Conservation (phyloP, 176 grass and related monocot species). For the Raddia guianensis region DNA sequence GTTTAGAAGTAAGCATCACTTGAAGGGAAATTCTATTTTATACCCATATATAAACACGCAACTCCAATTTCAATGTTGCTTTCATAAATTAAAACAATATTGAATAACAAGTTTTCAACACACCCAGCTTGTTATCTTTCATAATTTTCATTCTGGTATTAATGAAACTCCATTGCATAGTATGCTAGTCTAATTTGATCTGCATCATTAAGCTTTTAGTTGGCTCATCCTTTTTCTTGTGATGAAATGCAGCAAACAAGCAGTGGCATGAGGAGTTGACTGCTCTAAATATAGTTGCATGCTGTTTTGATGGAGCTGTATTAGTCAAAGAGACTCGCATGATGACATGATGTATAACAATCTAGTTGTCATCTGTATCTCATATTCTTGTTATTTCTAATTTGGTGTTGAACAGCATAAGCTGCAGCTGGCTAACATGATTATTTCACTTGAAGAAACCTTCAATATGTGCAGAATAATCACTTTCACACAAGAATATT, state of each 20-base stretch:
- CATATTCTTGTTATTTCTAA: neutral
- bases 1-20: neutral
- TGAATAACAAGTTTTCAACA: neutral
- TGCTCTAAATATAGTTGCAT: constrained; percentile 1
- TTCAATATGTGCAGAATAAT: neutral
- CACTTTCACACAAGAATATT: neutral
- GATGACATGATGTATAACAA: neutral
- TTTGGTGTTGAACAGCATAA: neutral
- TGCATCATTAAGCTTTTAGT: neutral
- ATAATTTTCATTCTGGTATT: neutral
- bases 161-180: neutral
- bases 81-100: neutral
- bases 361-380: neutral
- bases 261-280: constrained; percentile 33
- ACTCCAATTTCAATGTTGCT: constrained; percentile 9
- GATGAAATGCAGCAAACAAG: constrained; percentile 47
- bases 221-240: constrained; percentile 23
- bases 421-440: neutral
- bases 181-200: neutral
- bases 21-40: neutral
- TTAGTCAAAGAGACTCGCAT: constrained; percentile 1
- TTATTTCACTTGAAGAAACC: constrained; percentile 27
- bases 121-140: neutral
- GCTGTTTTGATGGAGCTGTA: constrained; percentile 17
- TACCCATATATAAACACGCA: neutral